A percentile compares a stretch with the other conserved stretches of the same genome.
phyloP scores from a whole-genome alignment of 148 eudicot species.

The Linanthus parryae region DNA sequence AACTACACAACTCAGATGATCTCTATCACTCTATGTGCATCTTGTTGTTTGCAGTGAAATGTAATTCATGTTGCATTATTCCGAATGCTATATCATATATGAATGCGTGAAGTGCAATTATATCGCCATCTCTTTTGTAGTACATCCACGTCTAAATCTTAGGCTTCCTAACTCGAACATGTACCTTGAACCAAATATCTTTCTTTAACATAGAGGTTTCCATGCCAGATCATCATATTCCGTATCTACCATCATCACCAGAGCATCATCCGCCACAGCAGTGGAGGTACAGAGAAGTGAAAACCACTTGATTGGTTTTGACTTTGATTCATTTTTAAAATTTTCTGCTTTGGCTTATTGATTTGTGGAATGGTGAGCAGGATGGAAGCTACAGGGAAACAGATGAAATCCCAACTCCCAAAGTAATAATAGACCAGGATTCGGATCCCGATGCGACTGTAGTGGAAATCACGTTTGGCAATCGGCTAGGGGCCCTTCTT shows the following conservation, averaged over 20 bases:
- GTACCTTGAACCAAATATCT: background rate
- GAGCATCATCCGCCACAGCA: constrained; percentile 57
- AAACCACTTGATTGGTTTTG: background rate
- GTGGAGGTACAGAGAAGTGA: constrained; percentile 55
- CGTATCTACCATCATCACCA: constrained; percentile 27
- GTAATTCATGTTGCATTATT: no score
- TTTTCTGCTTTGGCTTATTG: background rate
- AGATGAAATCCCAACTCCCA: constrained; percentile 72
- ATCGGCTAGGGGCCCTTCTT: constrained; percentile 89
- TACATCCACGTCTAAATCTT: background rate
- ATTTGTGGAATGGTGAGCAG: constrained; percentile 20
- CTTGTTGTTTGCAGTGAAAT: no score
- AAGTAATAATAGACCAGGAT: constrained; percentile 84
- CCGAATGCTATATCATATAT: no score
- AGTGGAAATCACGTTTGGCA: constrained; percentile 84
- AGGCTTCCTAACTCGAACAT: no score
- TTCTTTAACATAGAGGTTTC: constrained; percentile 4
- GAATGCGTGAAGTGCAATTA: background rate
- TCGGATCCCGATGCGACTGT: constrained; percentile 85
- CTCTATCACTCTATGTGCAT: no score
- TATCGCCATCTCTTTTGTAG: background rate
- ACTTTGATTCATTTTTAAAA: background rate
- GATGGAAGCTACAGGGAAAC: constrained; percentile 58
- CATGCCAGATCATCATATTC: constrained; percentile 45
- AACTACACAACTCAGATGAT: no score